phyloP scores from a whole-genome alignment of 2,329 filamentous ascomycete species.

The Pseudopithomyces maydicus region DNA sequence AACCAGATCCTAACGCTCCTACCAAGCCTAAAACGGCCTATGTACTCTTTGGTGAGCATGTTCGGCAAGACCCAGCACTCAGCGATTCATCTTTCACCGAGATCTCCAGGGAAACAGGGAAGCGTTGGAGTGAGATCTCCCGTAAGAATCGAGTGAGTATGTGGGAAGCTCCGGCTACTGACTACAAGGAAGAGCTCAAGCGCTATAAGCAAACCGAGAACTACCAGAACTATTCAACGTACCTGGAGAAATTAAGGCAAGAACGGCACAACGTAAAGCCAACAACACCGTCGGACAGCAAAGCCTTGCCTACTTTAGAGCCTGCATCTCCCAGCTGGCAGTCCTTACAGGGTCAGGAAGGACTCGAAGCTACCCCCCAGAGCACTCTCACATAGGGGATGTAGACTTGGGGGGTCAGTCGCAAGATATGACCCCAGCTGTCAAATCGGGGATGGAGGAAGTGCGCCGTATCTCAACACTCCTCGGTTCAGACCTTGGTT shows the following conservation, averaged over 20 bases:
- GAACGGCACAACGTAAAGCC: not conserved
- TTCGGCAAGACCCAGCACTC: slow-evolving; percentile 12
- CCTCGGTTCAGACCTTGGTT: slow-evolving; percentile 2
- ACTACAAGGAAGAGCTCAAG: not conserved
- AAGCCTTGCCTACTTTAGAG: not conserved
- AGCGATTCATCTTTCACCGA: slow-evolving; percentile 11
- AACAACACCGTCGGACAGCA: not conserved
- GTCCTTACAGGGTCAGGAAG: too few species aligned
- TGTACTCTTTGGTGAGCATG: slow-evolving; percentile 15
- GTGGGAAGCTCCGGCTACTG: not conserved
- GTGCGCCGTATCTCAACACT: slow-evolving; percentile 3
- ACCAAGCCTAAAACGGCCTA: slow-evolving; percentile 12
- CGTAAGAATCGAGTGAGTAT: not conserved
- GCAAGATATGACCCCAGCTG: not conserved
- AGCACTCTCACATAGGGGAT: not conserved
- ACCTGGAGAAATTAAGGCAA: slow-evolving; percentile 8
- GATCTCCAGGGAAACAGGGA: slow-evolving; percentile 11
- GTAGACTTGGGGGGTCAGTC: not conserved
- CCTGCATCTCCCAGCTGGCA: not conserved
- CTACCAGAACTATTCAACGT: slow-evolving; percentile 6
- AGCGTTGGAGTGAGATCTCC: slow-evolving; percentile 4
- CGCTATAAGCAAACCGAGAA: slow-evolving; percentile 8
- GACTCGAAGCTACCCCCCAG: too few species aligned
- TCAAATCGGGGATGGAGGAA: slow-evolving; percentile 3
- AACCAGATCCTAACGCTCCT: slow-evolving; percentile 9